Percentiles rank a stretch among this genome's conserved stretches.
Conservation (phyloP, 1,139 yeast species). For the Hemisphaericaspora xylofermentans region DNA sequence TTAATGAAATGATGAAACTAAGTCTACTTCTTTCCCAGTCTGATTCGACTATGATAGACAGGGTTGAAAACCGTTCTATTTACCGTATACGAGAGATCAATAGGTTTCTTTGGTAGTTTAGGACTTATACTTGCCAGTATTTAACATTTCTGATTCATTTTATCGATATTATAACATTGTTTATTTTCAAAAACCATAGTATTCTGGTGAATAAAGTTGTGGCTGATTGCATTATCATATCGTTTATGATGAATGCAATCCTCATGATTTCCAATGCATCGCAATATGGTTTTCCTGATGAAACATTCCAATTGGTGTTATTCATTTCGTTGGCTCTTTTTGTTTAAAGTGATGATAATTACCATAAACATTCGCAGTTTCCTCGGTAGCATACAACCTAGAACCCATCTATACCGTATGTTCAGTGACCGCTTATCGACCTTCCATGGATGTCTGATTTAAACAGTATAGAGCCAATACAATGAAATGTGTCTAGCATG, state of each 20-base stretch:
- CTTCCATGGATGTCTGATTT: conserved; percentile 69
- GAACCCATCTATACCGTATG: conserved; percentile 79
- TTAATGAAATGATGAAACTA: conserved; percentile 52
- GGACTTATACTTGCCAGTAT: conserved; percentile 86
- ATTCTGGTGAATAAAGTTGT: not conserved
- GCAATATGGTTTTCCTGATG: conserved; percentile 5
- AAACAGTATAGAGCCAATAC: too few relatives aligned
- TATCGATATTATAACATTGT: not conserved
- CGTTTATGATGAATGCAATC: conserved; percentile 6
- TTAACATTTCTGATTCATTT: conserved; percentile 62
- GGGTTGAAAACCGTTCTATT: conserved; percentile 60
- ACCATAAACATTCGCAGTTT: conserved; percentile 86
- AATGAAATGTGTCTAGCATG: too few relatives aligned
- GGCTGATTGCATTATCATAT: conserved; percentile 8
- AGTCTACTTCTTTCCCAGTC: conserved; percentile 78
- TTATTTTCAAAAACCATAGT: not conserved
- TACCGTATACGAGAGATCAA: not conserved
- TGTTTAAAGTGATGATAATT: conserved; percentile 66
- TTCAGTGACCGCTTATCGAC: conserved; percentile 73
- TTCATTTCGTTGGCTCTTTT: not conserved
- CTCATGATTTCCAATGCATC: conserved; percentile 7
- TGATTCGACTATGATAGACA: conserved; percentile 85
- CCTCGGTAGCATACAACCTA: conserved; percentile 80
- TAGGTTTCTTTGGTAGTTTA: conserved; percentile 2
- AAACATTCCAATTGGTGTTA: not conserved